Conservation (phyloP, 164 flowering plant genomes). For the Tinospora cordifolia region DNA sequence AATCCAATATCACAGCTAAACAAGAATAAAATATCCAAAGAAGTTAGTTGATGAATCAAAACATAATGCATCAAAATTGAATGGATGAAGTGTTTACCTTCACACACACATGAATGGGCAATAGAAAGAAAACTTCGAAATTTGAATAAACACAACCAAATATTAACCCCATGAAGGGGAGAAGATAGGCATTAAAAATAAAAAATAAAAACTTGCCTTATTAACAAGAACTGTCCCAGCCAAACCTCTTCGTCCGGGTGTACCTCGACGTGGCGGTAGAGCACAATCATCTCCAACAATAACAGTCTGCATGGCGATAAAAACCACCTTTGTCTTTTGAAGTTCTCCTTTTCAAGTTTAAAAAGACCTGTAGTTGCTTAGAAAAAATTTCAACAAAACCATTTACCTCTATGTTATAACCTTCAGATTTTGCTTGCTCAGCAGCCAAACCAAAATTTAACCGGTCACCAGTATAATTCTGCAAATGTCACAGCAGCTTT, state of each 20-base stretch:
- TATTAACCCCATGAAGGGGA: neutral
- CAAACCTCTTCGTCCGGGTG: slow-evolving; percentile 93
- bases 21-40: no score
- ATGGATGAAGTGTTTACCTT: no score
- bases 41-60: no score
- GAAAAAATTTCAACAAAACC: neutral
- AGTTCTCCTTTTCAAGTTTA: neutral
- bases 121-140: no score
- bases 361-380: neutral
- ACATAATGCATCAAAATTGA: no score
- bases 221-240: slow-evolving; percentile 93
- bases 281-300: slow-evolving; percentile 99
- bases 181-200: neutral
- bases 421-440: slow-evolving; percentile 95
- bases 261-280: slow-evolving; percentile 89
- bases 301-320: slow-evolving; percentile 47
- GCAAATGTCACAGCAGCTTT: slow-evolving; percentile 14
- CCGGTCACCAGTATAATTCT: slow-evolving; percentile 97
- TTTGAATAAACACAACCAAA: no score
- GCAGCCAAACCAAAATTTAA: slow-evolving; percentile 95
- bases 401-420: slow-evolving; percentile 78
- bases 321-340: neutral
- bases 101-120: no score
- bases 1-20: no score
- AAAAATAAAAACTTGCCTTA: slow-evolving; percentile 41